These are phyloP conservation scores for Nakaseomyces glabratus DNA, from an alignment of 1,139 yeast genomes.

Conservation along the genomic window DNA sequence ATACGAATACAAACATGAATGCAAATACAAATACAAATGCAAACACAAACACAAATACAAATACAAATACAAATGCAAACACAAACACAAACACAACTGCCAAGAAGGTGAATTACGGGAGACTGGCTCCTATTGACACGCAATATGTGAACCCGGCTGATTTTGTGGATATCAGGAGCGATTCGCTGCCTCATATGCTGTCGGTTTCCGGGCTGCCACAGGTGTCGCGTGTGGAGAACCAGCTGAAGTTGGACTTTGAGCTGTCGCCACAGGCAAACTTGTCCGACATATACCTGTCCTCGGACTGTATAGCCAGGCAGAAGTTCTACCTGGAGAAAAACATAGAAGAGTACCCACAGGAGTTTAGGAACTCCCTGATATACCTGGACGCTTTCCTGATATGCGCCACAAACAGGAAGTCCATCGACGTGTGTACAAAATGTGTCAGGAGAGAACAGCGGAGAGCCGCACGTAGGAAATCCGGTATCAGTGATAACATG, in stretches of 20 bases:
- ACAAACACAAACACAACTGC: background rate
- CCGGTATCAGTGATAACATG: constrained; percentile 57
- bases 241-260: constrained; percentile 64
- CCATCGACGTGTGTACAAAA: constrained; percentile 73
- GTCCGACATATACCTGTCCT: constrained; percentile 61
- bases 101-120: constrained; percentile 17
- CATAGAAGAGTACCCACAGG: constrained; percentile 36
- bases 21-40: background rate
- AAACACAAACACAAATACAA: background rate
- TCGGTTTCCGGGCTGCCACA: constrained; percentile 57
- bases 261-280: constrained; percentile 46
- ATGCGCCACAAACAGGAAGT: constrained; percentile 37
- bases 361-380: constrained; percentile 45
- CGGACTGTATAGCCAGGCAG: constrained; percentile 79
- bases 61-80: background rate
- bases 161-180: constrained; percentile 26
- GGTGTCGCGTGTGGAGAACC: constrained; percentile 89
- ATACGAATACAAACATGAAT: background rate
- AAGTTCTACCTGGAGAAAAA: constrained; percentile 57
- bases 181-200: constrained; percentile 49
- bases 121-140: constrained; percentile 20
- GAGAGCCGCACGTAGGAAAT: constrained; percentile 81
- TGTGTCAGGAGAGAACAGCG: constrained; percentile 89
- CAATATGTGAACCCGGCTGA: constrained; percentile 17
- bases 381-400: constrained; percentile 60